Percentiles rank a stretch among this genome's conserved stretches.
Evolutionary conservation across 176 grass and related monocot species (phyloP).

Genomic region (Rhipidocladum racemiflorum): DNA sequence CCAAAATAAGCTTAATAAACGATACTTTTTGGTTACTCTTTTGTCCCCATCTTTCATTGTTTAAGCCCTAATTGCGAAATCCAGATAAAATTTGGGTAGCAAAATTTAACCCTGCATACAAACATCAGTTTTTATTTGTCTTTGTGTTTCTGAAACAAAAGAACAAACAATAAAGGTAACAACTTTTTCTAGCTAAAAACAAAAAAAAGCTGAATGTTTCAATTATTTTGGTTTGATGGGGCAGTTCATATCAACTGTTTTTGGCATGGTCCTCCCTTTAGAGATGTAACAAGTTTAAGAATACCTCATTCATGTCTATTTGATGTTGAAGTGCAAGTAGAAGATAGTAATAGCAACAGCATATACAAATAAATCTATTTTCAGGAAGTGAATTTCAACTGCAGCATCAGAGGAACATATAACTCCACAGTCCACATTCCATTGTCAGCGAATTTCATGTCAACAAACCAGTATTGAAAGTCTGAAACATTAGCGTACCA

Average conservation of each 20-base stretch:
- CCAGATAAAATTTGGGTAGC: too few species aligned
- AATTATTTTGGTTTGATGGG: not conserved
- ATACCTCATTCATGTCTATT: not conserved
- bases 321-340: not conserved
- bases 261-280: not conserved
- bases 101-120: not conserved
- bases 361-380: constrained; percentile 16
- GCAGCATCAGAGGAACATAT: not conserved
- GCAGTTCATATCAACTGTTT: not conserved
- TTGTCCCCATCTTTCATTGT: too few species aligned
- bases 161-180: not conserved
- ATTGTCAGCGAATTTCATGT: constrained; percentile 14
- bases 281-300: not conserved
- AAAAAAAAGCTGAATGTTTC: too few species aligned
- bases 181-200: not conserved
- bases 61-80: too few species aligned
- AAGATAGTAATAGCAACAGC: not conserved
- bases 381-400: not conserved
- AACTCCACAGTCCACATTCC: not conserved
- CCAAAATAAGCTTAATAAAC: too few species aligned
- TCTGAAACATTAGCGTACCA: constrained; percentile 43
- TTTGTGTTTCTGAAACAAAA: not conserved
- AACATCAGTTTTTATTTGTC: not conserved
- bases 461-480: constrained; percentile 3
- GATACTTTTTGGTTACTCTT: too few species aligned